Percentiles rank a stretch among this genome's conserved stretches.
Conservation (phyloP, 208 protist genomes). For the Leishmania major region DNA sequence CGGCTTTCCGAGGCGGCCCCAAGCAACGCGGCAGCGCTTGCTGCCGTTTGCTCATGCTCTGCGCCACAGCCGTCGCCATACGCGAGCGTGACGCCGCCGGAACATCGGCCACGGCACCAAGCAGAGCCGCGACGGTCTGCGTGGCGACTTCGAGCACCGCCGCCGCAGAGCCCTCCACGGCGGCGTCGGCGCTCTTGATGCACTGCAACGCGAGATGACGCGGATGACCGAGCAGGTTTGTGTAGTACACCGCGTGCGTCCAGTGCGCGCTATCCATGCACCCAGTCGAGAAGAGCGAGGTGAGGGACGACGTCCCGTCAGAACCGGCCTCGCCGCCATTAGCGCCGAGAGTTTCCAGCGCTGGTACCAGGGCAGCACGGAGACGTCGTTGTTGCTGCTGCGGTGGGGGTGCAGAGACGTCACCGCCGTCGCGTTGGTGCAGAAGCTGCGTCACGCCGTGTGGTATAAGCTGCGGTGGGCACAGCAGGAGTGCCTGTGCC, state of each 20-base stretch:
- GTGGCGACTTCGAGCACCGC: conserved; percentile 39
- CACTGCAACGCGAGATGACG: conserved; percentile 26
- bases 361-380: conserved; percentile 18
- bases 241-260: conserved; percentile 38
- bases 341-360: conserved; percentile 24
- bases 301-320: conserved; percentile 1
- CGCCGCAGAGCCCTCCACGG: conserved; percentile 14
- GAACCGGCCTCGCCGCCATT: not conserved
- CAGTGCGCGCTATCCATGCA: conserved; percentile 39
- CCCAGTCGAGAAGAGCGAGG: conserved; percentile 31
- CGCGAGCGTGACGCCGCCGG: conserved; percentile 20
- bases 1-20: not conserved
- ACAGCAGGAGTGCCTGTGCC: conserved; percentile 10
- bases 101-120: conserved; percentile 22
- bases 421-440: not conserved
- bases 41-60: conserved; percentile 29
- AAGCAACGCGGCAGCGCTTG: not conserved
- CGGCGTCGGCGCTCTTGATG: conserved; percentile 10
- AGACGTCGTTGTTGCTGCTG: conserved; percentile 15
- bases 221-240: conserved; percentile 26
- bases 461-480: conserved; percentile 22
- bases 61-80: conserved; percentile 37
- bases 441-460: conserved; percentile 28
- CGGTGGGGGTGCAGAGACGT: not conserved
- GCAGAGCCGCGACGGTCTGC: conserved; percentile 21